Evolutionary conservation across 2,329 filamentous ascomycete genomes (phyloP), one percentile per base, ranked within the genome.

Genomic region (Colletotrichum eremochloae): DNA sequence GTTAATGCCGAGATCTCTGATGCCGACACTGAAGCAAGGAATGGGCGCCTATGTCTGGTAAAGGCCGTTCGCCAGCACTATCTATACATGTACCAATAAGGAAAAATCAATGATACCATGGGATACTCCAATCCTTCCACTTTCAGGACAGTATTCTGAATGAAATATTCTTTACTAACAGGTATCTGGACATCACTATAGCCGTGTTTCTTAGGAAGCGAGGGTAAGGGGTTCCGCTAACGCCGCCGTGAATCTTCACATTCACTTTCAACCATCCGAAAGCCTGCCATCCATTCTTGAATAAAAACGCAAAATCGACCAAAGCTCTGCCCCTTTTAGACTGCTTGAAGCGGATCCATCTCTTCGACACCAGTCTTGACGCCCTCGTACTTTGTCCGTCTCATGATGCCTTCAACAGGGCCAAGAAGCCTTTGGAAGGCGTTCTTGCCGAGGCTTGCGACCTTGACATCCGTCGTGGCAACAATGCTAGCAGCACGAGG

Each of bases 391-490:
- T 87, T 86, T 58, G 89, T 94, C 79, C 96, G 90, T 82, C 96
- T 89, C 94, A 99, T 94, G 80, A 98, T 97, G 73, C 94, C 92
- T 83, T 97, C 95, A 38, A 98, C 95, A 0, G 96, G 95, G 2
- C 96, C 96, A 44, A 99, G 86, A 77, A 99, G 85, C 76, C 96
- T 89, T 85, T 98, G 96, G 84, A 99, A 99, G 7, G 96, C 96
- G 77, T 94, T 94, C 83, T 98, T 97, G 76, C 95, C 95, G 60
- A 99, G 86, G 61, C 92, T 94, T 5, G 96, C 96, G 63, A 98
- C 94, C 85, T 98, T 98, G 80, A 97, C 93, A 74, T 97, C 94
- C 8, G 93, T 93, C 81, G 90, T 88, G 77, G 94, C 94, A 58
- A 97, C 86, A 64, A 99, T 91, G 76, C 93, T 97, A 63, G 96